Evolutionary conservation across 768 basidiomycete genomes (phyloP).

Genomic region (Chiua virens): DNA sequence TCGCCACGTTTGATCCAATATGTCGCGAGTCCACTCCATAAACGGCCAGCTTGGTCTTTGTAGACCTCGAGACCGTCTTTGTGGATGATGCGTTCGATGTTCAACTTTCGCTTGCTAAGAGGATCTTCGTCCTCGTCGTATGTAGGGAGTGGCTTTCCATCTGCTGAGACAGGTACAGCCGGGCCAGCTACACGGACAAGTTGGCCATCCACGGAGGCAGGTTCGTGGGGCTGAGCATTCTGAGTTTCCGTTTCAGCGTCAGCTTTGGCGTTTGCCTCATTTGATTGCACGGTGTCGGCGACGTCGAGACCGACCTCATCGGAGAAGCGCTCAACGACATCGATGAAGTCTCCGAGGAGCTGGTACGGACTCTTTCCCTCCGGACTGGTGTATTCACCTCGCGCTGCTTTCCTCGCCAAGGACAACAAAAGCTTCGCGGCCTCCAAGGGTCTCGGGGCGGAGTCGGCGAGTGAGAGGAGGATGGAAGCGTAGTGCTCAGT

Average conservation of each 20-base stretch:
- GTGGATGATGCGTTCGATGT: slow-evolving; percentile 83
- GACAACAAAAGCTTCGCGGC: slow-evolving; percentile 89
- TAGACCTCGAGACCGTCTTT: slow-evolving; percentile 87
- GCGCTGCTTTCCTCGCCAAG: slow-evolving; percentile 79
- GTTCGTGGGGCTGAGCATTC: slow-evolving; percentile 29
- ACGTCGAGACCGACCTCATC: slow-evolving; percentile 92
- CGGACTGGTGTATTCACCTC: slow-evolving; percentile 80
- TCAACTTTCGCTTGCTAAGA: slow-evolving; percentile 62
- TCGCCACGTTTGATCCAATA: slow-evolving; percentile 99
- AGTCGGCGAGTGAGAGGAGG: slow-evolving; percentile 57
- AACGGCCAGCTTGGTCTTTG: slow-evolving; percentile 93
- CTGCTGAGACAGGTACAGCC: slow-evolving; percentile 49
- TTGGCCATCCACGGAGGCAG: slow-evolving; percentile 54
- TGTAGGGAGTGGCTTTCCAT: slow-evolving; percentile 47
- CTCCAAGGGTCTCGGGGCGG: slow-evolving; percentile 79
- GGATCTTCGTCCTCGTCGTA: slow-evolving; percentile 89
- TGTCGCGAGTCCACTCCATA: slow-evolving; percentile 96
- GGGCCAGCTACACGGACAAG: slow-evolving; percentile 74
- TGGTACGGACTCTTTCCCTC: slow-evolving; percentile 97
- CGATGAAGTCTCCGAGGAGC: slow-evolving; percentile 87
- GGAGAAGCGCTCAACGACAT: slow-evolving; percentile 84
- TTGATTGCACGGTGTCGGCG: slow-evolving; percentile 65
- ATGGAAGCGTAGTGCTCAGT: slow-evolving; percentile 78
- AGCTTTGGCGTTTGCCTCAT: slow-evolving; percentile 47
- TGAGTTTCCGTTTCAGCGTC: slow-evolving; percentile 44